These are phyloP conservation scores for Achlya hypogyna DNA, from an alignment of 352 stramenopile species.

Conservation along the genomic window DNA sequence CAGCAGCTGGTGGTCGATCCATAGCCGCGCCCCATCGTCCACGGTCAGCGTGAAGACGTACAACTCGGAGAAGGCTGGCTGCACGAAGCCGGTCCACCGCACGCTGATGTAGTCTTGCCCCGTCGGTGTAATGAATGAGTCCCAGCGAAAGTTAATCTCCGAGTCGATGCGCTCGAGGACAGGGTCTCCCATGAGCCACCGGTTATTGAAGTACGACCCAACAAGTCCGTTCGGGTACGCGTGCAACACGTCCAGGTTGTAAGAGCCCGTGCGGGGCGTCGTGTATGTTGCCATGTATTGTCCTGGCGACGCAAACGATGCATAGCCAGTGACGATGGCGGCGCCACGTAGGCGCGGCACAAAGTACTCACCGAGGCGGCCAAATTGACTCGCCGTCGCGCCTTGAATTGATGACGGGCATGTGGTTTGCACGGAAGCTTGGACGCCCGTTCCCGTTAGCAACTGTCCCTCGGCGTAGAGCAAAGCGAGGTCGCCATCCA, in stretches of 20 bases:
- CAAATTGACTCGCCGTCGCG: constrained; percentile 33
- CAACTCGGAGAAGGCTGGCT: constrained; percentile 82
- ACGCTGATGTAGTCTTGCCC: constrained; percentile 92
- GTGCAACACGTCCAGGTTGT: constrained; percentile 78
- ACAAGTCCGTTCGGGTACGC: constrained; percentile 71
- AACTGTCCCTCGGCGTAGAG: constrained; percentile 81
- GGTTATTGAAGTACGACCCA: constrained; percentile 94
- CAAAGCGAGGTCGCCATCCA: constrained; percentile 45
- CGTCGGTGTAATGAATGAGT: constrained; percentile 81
- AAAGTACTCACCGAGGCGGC: constrained; percentile 55
- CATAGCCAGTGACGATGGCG: constrained; percentile 44
- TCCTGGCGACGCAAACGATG: constrained; percentile 47
- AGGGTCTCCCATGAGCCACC: constrained; percentile 86
- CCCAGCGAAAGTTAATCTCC: constrained; percentile 89
- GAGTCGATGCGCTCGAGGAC: constrained; percentile 80
- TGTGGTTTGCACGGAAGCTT: constrained; percentile 30
- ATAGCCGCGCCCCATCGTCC: constrained; percentile 87
- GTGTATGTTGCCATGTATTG: constrained; percentile 86
- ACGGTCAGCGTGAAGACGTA: constrained; percentile 83
- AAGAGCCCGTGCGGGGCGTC: constrained; percentile 73
- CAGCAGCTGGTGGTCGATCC: constrained; percentile 70
- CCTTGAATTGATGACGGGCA: constrained; percentile 39
- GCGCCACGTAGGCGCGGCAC: constrained; percentile 49
- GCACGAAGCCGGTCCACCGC: constrained; percentile 89
- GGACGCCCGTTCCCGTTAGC: constrained; percentile 36